These are phyloP conservation scores for Galeopsis tetrahit DNA, from an alignment of 257 asterid species.

Conservation along the genomic window DNA sequence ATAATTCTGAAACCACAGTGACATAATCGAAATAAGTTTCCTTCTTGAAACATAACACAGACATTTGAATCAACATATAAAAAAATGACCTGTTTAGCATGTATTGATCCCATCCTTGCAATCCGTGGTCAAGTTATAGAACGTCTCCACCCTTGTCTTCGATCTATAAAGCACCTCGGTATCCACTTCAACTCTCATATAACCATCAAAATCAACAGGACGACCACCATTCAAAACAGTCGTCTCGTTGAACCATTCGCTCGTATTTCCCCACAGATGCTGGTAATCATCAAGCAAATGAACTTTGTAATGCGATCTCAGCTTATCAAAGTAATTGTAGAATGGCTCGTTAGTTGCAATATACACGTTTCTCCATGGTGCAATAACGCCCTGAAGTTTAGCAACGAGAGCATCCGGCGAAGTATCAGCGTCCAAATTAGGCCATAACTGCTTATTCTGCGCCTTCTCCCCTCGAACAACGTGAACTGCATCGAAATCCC, in stretches of 20 bases:
- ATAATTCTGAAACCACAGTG: conserved; percentile 25
- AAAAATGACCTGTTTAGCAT: conserved; percentile 51
- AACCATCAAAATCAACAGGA: conserved; percentile 86
- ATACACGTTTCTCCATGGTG: conserved; percentile 84
- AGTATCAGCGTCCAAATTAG: conserved; percentile 80
- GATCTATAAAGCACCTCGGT: conserved; percentile 91
- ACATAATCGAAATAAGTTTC: conserved; percentile 17
- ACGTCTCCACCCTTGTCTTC: conserved; percentile 86
- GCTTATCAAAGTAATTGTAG: conserved; percentile 91
- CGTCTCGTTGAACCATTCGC: conserved; percentile 95
- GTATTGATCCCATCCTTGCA: conserved; percentile 94
- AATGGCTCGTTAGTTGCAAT: conserved; percentile 90
- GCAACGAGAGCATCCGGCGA: conserved; percentile 76
- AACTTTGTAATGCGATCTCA: conserved; percentile 90
- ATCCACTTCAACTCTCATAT: conserved; percentile 95
- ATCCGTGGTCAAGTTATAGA: conserved; percentile 80
- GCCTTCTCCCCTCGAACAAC: conserved; percentile 92
- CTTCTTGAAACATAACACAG: conserved; percentile 13
- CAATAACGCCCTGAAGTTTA: conserved; percentile 61
- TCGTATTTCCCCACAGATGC: conserved; percentile 80
- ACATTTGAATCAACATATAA: background rate
- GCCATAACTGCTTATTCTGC: conserved; percentile 76
- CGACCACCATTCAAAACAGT: conserved; percentile 58
- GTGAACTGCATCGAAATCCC: conserved; percentile 97
- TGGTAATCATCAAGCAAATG: conserved; percentile 86